Percentiles rank a stretch among this genome's conserved stretches.
These are phyloP conservation scores for Carex pumila DNA, from an alignment of 176 grass and related monocot genomes.

Conservation along the genomic window DNA sequence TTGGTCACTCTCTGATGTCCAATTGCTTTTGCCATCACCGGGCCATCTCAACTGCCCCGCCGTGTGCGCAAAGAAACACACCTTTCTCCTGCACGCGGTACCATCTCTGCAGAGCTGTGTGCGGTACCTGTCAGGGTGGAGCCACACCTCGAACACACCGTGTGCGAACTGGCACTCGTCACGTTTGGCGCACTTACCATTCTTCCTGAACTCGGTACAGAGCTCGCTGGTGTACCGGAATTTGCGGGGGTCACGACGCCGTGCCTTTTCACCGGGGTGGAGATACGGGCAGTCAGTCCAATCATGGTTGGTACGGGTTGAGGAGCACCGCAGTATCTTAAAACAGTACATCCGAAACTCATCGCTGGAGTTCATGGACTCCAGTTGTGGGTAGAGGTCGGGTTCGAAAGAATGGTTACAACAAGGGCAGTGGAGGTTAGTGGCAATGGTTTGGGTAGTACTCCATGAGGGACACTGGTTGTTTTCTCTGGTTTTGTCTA, in stretches of 20 bases:
- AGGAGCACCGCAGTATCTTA: constrained; percentile 6
- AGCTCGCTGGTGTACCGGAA: background rate
- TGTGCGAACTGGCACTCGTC: background rate
- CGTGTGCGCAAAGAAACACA: constrained; percentile 10
- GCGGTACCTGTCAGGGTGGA: background rate
- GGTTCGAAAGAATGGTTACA: background rate
- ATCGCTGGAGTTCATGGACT: background rate
- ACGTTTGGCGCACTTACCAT: background rate
- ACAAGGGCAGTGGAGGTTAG: background rate
- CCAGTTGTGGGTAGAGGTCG: background rate
- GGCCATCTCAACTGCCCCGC: background rate
- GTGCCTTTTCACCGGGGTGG: background rate
- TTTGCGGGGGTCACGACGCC: background rate
- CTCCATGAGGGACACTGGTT: background rate
- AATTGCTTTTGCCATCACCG: background rate
- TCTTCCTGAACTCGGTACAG: background rate
- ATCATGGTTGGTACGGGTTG: background rate
- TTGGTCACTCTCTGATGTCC: background rate
- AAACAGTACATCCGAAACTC: constrained; percentile 15
- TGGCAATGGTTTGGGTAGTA: background rate
- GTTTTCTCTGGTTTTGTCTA: background rate
- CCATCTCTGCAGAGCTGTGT: constrained; percentile 8
- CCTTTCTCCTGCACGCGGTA: background rate
- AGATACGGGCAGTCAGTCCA: constrained; percentile 14
- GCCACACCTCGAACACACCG: constrained; percentile 13